phyloP scores from a whole-genome alignment of 257 asterid genomes.

The Ligustrum vulgare region DNA sequence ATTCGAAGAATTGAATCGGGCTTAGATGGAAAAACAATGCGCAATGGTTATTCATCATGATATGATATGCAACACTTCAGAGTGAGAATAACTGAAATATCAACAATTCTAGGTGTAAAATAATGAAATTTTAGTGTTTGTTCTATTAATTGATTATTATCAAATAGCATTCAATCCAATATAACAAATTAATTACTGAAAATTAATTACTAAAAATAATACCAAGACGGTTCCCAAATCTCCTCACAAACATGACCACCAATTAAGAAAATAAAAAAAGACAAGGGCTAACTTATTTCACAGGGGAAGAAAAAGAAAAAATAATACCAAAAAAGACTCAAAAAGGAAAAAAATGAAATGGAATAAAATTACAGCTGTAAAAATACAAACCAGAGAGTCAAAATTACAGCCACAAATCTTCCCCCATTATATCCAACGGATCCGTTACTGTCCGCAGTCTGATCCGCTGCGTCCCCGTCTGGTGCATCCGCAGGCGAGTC shows the following conservation, averaged over 20 bases:
- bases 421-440: constrained; percentile 35
- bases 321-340: neutral
- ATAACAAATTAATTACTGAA: neutral
- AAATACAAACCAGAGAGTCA: constrained; percentile 32
- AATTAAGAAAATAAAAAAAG: neutral
- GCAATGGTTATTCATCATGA: neutral
- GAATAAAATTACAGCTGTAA: constrained; percentile 17
- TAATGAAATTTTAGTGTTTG: neutral
- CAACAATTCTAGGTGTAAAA: neutral
- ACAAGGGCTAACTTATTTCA: constrained; percentile 1
- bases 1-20: too few relatives aligned
- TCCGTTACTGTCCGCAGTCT: constrained; percentile 38
- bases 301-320: constrained; percentile 7
- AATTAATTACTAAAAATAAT: neutral
- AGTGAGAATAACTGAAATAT: neutral
- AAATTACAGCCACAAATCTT: constrained; percentile 23
- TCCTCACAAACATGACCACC: constrained; percentile 8
- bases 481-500: constrained; percentile 58
- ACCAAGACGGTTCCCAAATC: neutral
- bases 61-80: neutral
- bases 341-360: neutral
- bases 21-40: too few relatives aligned
- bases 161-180: neutral
- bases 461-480: constrained; percentile 38
- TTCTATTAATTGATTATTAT: neutral